These are phyloP conservation scores for Boletellus deceptivus DNA, from an alignment of 1,284 basidiomycete genomes.

Conservation along the genomic window DNA sequence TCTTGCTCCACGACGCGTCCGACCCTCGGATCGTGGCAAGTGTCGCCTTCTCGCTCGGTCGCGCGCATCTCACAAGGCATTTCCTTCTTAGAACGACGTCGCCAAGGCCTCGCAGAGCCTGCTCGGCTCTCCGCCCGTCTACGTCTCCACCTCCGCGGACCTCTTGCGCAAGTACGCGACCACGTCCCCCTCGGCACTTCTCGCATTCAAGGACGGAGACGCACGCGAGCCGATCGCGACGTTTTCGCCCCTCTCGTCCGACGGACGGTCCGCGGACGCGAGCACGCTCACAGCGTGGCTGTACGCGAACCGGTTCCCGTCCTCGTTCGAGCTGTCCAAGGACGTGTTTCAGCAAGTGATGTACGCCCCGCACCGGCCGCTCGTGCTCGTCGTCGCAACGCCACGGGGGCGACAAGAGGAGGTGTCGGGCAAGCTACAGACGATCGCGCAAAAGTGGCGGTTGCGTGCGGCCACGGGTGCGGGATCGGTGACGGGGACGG, in stretches of 20 bases:
- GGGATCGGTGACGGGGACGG: background rate
- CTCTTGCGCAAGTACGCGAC: constrained; percentile 49
- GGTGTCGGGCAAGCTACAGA: constrained; percentile 48
- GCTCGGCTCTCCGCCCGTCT: constrained; percentile 70
- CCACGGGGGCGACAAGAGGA: constrained; percentile 37
- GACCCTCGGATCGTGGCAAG: constrained; percentile 40
- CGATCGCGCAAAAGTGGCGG: constrained; percentile 68
- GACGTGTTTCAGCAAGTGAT: constrained; percentile 80
- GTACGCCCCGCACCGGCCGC: constrained; percentile 67
- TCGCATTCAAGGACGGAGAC: constrained; percentile 77
- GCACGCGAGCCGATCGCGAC: constrained; percentile 38
- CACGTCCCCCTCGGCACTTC: constrained; percentile 58
- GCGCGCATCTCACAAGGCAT: background rate
- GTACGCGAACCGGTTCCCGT: constrained; percentile 65
- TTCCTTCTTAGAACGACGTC: constrained; percentile 41
- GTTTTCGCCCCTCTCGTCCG: constrained; percentile 31
- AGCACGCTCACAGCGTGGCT: constrained; percentile 51
- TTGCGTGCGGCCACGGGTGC: constrained; percentile 17
- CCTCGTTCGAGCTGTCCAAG: constrained; percentile 65
- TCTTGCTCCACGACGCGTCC: constrained; percentile 61
- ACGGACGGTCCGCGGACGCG: constrained; percentile 15
- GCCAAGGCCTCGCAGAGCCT: constrained; percentile 53
- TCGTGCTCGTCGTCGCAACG: constrained; percentile 74
- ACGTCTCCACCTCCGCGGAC: constrained; percentile 45
- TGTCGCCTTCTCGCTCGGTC: background rate